Base-by-base conservation (phyloP, 2,329 filamentous ascomycete species). In the Ascochyta koolunga region DNA sequence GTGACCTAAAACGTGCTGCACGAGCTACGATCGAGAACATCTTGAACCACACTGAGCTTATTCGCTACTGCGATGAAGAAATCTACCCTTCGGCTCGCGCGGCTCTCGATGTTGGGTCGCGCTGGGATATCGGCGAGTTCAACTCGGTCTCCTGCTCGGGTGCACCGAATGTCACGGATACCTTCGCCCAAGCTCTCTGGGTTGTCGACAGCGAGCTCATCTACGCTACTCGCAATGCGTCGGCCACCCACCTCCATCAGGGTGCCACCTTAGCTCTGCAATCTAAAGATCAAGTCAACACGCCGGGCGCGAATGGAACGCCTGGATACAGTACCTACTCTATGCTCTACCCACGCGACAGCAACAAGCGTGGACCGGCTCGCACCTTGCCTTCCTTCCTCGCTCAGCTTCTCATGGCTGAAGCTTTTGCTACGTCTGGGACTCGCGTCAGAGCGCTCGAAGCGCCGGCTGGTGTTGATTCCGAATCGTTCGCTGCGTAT, bases 161-260 rank as follows among this genome's bases (percentile, higher is more conserved):
- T 8, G 39, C 38, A 2, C 56, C 56, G 7, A 59, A 59, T 21
- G 56, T 59, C 5, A 56, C 56, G 6, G 48, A 59, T 5, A 56
- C 56, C 18, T 59, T 59, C 15, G 56, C 56, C 4, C 56, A 59
- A 37, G 52, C 56, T 16, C 56, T 59, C 19, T 59, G 53, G 53
- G 53, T 56, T n/a, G 39, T 59, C 1, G 56, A 59, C n/a, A 52
- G 42, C 33, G 48, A 56, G 24, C 15, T 59, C 2, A 51, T 59
- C 16, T 56, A 59, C 25, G 56, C 56, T 2, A 56, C 48, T 13
- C 39, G 52, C 2, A 59, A 59, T 7, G 51, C 55, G 10, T 46
- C 29, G 10, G 25, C 37, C 7, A 36, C 53, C 0, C 36, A 52
- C 32, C 40, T 59, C 8, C 52, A 56, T 22, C 56, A 56, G n/a